Evolutionary conservation across 371 early-diverging fungal species (phyloP), one percentile per base, ranked within the genome.

Genomic region (Mortierella sp.): DNA sequence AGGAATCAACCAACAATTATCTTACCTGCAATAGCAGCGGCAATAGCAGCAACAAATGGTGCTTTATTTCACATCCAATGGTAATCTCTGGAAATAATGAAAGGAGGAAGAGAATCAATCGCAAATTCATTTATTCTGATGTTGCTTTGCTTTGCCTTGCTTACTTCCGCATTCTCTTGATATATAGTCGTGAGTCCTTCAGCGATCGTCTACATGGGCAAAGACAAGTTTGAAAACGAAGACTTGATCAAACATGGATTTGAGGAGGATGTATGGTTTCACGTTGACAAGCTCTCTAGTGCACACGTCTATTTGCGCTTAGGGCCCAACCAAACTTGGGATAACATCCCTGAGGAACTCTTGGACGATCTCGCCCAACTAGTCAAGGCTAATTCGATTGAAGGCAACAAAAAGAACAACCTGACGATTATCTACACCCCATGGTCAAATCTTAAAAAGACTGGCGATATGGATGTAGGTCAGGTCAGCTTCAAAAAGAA

Each of bases 141-240:
- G n/a, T n/a, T n/a, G n/a, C n/a, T n/a, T n/a, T n/a, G n/a, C n/a
- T n/a, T n/a, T n/a, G n/a, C n/a, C n/a, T n/a, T n/a, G n/a, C n/a
- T n/a, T n/a, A n/a, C n/a, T n/a, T n/a, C n/a, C n/a, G n/a, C n/a
- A n/a, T n/a, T n/a, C n/a, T n/a, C n/a, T n/a, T n/a, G n/a, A n/a
- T 43, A n/a, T 28, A 40, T 40, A 91, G 93, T 86, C 53, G 92
- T 90, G 22, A 85, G 88, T 57, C 96, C 97, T 28, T 90, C 95
- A 5, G 94, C 93, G 42, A 83, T 85, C 54, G 92, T 98, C 56
- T 98, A 96, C 83, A 96, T 98, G 97, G 99, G 99, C 68, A 95
- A 93, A 83, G 98, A 98, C 88, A 98, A 97, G 86, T 95, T 87
- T 83, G 99, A 98, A 85, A 98, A 98, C 86, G 98, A 97, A 66